These are phyloP conservation scores for Clonostachys rhizophaga DNA, from an alignment of 2,329 filamentous ascomycete genomes.

Conservation along the genomic window DNA sequence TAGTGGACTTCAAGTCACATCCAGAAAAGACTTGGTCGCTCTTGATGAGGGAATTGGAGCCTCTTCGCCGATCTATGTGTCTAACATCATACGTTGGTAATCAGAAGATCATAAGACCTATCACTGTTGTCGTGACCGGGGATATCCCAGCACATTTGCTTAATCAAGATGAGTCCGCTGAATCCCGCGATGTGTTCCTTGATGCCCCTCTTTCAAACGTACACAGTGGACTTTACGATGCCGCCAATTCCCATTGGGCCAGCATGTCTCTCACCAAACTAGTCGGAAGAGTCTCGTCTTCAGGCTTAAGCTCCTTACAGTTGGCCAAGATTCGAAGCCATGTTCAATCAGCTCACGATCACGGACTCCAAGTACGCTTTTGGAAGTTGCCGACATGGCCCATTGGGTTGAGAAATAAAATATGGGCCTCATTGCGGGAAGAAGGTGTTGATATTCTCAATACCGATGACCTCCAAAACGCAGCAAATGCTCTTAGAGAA, in stretches of 20 bases:
- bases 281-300: constrained; percentile 45
- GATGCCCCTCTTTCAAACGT: constrained; percentile 55
- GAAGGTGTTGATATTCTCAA: constrained; percentile 58
- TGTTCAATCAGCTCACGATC: constrained; percentile 41
- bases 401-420: constrained; percentile 41
- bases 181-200: constrained; percentile 54
- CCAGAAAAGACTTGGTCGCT: constrained; percentile 12
- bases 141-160: constrained; percentile 17
- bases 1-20: constrained; percentile 65
- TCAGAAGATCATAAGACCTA: constrained; percentile 43
- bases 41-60: constrained; percentile 35
- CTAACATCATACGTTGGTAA: constrained; percentile 47
- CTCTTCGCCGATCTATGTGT: constrained; percentile 55
- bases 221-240: constrained; percentile 30
- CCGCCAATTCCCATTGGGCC: constrained; percentile 62
- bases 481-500: no score
- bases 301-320: constrained; percentile 36
- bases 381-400: constrained; percentile 59
- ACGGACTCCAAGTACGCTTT: constrained; percentile 53
- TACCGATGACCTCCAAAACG: constrained; percentile 48
- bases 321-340: constrained; percentile 35
- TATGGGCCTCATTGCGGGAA: constrained; percentile 51
- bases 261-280: constrained; percentile 49
- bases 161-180: background rate
- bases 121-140: constrained; percentile 68